A percentile compares a stretch with the other conserved stretches of the same genome.
Conservation (phyloP, 805 yeast species). For the Cyberlindnera nakhonratchasimensis region DNA sequence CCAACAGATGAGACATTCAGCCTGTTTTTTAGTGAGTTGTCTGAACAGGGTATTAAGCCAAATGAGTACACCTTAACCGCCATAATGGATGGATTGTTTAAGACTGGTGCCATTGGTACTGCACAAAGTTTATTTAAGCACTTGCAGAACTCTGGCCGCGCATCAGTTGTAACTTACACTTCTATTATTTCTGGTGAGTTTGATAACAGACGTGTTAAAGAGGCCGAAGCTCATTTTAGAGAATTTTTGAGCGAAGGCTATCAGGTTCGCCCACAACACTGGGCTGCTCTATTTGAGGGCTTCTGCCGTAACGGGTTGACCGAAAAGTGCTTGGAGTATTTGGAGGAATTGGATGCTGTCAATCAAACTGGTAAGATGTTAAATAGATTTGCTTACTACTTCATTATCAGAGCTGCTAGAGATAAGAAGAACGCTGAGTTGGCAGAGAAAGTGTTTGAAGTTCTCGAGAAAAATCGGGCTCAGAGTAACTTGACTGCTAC, state of each 20-base stretch:
- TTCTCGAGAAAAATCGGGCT: constrained; percentile 11
- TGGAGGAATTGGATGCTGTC: constrained; percentile 7
- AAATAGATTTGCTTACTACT: constrained; percentile 22
- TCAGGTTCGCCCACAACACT: constrained; percentile 12
- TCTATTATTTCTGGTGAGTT: constrained; percentile 47
- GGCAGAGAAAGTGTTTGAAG: constrained; percentile 18
- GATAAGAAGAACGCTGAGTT: constrained; percentile 19
- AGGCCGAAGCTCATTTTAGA: constrained; percentile 34
- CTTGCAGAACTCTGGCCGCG: constrained; percentile 34
- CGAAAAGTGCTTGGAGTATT: constrained; percentile 19
- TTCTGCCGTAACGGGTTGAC: constrained; percentile 14
- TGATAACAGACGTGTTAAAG: constrained; percentile 36
- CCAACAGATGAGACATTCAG: constrained; percentile 39
- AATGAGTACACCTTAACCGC: constrained; percentile 48
- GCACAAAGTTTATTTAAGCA: constrained; percentile 48
- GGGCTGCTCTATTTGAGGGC: constrained; percentile 28
- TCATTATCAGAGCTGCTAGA: constrained; percentile 19
- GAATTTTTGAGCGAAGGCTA: constrained; percentile 33
- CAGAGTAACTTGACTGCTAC: constrained; percentile 3
- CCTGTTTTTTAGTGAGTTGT: constrained; percentile 41
- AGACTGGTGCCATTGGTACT: constrained; percentile 44
- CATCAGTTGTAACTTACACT: constrained; percentile 39
- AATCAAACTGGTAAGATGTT: constrained; percentile 5
- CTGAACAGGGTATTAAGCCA: constrained; percentile 33
- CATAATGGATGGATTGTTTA: constrained; percentile 51